phyloP scores from a whole-genome alignment of 2,329 filamentous ascomycete genomes.

The Aspergillus neoniger region DNA sequence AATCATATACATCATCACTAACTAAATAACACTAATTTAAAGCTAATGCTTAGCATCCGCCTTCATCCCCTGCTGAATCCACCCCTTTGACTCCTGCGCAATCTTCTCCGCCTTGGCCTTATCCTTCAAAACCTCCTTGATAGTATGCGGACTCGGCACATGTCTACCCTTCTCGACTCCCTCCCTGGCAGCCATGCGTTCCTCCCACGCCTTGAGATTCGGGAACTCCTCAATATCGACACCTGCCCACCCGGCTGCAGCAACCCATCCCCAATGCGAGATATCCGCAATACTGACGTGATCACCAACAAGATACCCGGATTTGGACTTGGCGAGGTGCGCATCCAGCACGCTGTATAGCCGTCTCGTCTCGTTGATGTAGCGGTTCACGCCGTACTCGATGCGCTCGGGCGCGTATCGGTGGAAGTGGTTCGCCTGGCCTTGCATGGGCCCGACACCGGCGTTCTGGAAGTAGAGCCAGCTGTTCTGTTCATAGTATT shows the following conservation, averaged over 20 bases:
- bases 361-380: slow-evolving; percentile 79
- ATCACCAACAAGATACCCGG: slow-evolving; percentile 55
- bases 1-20: not conserved
- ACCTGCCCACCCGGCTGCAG: slow-evolving; percentile 60
- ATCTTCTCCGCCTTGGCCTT: slow-evolving; percentile 60
- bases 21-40: not conserved
- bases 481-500: slow-evolving; percentile 77
- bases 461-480: slow-evolving; percentile 81
- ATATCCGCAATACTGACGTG: slow-evolving; percentile 67
- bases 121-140: slow-evolving; percentile 61
- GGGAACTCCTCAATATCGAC: slow-evolving; percentile 76
- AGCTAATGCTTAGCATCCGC: slow-evolving; percentile 51
- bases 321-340: slow-evolving; percentile 59
- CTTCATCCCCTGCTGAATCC: slow-evolving; percentile 72
- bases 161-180: slow-evolving; percentile 75
- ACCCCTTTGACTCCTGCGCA: slow-evolving; percentile 56
- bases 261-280: slow-evolving; percentile 76
- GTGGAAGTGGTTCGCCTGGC: slow-evolving; percentile 80
- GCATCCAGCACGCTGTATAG: slow-evolving; percentile 77
- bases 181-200: slow-evolving; percentile 67
- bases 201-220: slow-evolving; percentile 73
- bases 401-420: slow-evolving; percentile 82
- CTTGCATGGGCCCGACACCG: slow-evolving; percentile 80
- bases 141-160: slow-evolving; percentile 65
- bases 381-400: slow-evolving; percentile 78